Percentiles rank a stretch among this genome's conserved stretches.
These are phyloP conservation scores for Cladophialophora immunda DNA, from an alignment of 2,329 filamentous ascomycete genomes.

Conservation along the genomic window DNA sequence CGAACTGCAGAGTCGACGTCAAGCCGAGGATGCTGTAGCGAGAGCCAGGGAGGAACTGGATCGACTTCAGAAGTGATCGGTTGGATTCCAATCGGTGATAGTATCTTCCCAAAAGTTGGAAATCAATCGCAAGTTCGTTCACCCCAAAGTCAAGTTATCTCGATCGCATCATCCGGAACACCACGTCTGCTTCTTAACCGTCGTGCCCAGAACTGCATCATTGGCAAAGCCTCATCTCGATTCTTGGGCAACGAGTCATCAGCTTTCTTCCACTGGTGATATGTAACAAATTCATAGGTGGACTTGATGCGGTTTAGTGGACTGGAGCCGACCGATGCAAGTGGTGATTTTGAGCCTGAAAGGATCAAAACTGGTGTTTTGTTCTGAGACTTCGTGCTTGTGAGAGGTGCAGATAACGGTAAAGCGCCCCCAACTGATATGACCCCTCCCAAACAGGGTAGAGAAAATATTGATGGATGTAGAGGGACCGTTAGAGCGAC, in stretches of 20 bases:
- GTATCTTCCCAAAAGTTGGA: background rate
- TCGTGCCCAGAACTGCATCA: conserved; percentile 77
- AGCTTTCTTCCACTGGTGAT: conserved; percentile 72
- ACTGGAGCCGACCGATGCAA: conserved; percentile 66
- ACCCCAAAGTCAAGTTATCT: conserved; percentile 43
- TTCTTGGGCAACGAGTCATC: conserved; percentile 85
- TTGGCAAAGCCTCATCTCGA: conserved; percentile 84
- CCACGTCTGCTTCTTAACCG: conserved; percentile 54
- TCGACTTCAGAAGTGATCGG: conserved; percentile 26
- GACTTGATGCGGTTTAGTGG: conserved; percentile 70
- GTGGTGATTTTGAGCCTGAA: conserved; percentile 48
- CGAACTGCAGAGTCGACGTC: conserved; percentile 47
- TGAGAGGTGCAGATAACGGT: conserved; percentile 47
- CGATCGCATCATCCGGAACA: conserved; percentile 56
- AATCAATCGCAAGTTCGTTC: background rate
- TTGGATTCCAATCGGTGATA: background rate
- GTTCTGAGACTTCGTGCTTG: conserved; percentile 44
- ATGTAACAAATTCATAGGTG: conserved; percentile 72
- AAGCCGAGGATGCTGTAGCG: conserved; percentile 55
- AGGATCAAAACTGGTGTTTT: conserved; percentile 54
- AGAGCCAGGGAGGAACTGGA: conserved; percentile 57
- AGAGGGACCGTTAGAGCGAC: conserved; percentile 66
- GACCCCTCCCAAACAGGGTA: conserved; percentile 48
- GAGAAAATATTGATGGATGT: conserved; percentile 46
- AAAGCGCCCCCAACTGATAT: conserved; percentile 54